Base-by-base conservation (phyloP, 164 flowering plant species). In the Kingdonia uniflora region DNA sequence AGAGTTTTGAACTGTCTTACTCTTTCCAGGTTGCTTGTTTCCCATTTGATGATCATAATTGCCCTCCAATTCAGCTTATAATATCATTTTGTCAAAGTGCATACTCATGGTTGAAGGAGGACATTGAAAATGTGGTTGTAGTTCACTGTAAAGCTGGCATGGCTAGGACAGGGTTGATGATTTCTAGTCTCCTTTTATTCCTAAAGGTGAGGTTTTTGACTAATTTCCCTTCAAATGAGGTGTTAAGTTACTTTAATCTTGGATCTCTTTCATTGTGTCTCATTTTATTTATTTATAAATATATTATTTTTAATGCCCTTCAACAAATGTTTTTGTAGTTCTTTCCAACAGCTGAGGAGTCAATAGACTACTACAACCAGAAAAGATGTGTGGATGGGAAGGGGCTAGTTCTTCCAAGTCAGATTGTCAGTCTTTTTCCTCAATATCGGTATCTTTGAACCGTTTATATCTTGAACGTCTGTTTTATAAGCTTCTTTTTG, bases 71-170 rank as follows among this genome's bases (percentile, higher is more conserved):
- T 61, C 97, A 81, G 35, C 87, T 92, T 42, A 80, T 92, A 55
- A 77, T 17, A 67, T 81, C 78, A 63, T 92, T 92, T 64, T 92
- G 99, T 70, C 89, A 78, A 71, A 92, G 97, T 81, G 92, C 99
- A 24, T 86, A 88, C 71, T 74, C 89, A 41, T 92, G 99, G 99
- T 68, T 92, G 76, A 92, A 92, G 73, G 83, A 86, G 61, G 99
- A 92, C 67, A 86, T 86, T 51, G 95, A 92, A 66, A 92, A 92
- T 81, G 97, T 92, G 49, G 97, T 92, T 49, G 99, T 86, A 57
- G 92, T 92, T 65, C 99, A 92, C 62, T 88, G 99, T 49, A 92
- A 92, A 68, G 95, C 99, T 65, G 99, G 99, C 64, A 92, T 84
- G 91, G 99, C 97, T 15, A 82, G 99, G 72, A 92, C 99, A 29